Percentiles rank a stretch among this genome's conserved stretches.
Conservation (phyloP, 164 flowering plant species). For the Aristolochia contorta region DNA sequence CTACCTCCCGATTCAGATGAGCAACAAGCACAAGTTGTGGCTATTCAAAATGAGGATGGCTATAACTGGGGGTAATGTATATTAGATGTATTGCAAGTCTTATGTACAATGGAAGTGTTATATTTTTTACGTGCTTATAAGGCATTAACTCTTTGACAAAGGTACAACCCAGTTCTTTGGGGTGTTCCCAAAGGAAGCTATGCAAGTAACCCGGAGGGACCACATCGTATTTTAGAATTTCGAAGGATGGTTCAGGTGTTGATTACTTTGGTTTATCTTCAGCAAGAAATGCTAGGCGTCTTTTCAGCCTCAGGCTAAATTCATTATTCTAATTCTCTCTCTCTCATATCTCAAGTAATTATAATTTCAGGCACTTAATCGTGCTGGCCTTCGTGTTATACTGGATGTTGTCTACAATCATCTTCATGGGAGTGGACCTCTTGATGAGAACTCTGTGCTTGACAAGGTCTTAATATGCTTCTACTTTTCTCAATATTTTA, state of each 20-base stretch:
- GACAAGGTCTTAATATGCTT: conserved; percentile 60
- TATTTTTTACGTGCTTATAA: neutral
- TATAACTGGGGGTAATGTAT: conserved; percentile 86
- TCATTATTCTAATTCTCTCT: too few species aligned
- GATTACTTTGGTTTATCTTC: neutral
- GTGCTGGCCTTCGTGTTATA: conserved; percentile 72
- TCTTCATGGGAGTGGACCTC: conserved; percentile 83
- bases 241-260: conserved; percentile 90
- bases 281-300: too few species aligned
- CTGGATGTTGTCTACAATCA: conserved; percentile 97
- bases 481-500: conserved; percentile 3
- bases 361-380: conserved; percentile 62
- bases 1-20: conserved; percentile 82
- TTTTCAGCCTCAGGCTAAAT: too few species aligned
- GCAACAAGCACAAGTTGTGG: conserved; percentile 72
- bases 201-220: conserved; percentile 73
- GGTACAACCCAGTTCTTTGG: conserved; percentile 96
- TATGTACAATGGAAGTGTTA: neutral
- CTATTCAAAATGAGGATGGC: conserved; percentile 74
- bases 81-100: neutral
- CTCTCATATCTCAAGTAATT: too few species aligned
- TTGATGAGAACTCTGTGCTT: conserved; percentile 63
- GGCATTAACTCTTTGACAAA: conserved; percentile 9
- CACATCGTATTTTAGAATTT: conserved; percentile 68
- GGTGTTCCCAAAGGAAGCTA: conserved; percentile 99